Percentiles rank a stretch among this genome's conserved stretches.
Conservation (phyloP, 345 rosid species). For the Linum usitatissimum region DNA sequence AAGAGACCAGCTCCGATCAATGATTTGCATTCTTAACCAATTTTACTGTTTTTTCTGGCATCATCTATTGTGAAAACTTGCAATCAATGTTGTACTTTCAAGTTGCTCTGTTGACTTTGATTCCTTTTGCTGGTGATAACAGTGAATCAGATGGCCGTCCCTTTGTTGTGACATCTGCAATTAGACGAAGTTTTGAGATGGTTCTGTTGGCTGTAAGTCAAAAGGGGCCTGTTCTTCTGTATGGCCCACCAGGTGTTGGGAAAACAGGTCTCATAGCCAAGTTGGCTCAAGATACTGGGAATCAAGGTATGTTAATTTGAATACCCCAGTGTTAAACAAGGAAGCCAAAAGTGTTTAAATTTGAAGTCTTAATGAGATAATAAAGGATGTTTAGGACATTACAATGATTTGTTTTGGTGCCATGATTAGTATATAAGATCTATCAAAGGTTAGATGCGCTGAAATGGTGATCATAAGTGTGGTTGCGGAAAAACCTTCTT, state of each 20-base stretch:
- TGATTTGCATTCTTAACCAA: not conserved
- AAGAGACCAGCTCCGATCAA: not conserved
- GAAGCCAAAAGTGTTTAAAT: too few species aligned
- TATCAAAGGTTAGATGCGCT: not conserved
- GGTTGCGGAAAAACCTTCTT: not conserved
- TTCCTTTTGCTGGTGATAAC: slow-evolving; percentile 34
- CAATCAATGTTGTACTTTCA: not conserved
- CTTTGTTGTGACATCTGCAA: slow-evolving; percentile 49
- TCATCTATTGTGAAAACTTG: not conserved
- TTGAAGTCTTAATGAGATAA: too few species aligned
- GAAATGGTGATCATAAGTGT: not conserved
- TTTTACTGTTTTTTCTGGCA: not conserved
- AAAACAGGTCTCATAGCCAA: slow-evolving; percentile 79
- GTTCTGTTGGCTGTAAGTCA: slow-evolving; percentile 67
- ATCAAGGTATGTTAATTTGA: slow-evolving; percentile 38
- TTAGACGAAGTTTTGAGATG: slow-evolving; percentile 70
- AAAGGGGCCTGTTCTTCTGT: slow-evolving; percentile 87
- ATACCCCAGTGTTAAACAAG: too few species aligned
- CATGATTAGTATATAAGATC: not conserved
- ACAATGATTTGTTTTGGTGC: too few species aligned
- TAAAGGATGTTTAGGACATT: too few species aligned
- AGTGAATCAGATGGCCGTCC: slow-evolving; percentile 33
- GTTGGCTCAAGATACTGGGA: slow-evolving; percentile 60
- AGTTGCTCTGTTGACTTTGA: slow-evolving; percentile 9
- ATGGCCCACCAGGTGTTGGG: slow-evolving; percentile 86